Evolutionary conservation across 768 basidiomycete species (phyloP), one percentile per base, ranked within the genome.

Genomic region (Tubosaeta sp.): DNA sequence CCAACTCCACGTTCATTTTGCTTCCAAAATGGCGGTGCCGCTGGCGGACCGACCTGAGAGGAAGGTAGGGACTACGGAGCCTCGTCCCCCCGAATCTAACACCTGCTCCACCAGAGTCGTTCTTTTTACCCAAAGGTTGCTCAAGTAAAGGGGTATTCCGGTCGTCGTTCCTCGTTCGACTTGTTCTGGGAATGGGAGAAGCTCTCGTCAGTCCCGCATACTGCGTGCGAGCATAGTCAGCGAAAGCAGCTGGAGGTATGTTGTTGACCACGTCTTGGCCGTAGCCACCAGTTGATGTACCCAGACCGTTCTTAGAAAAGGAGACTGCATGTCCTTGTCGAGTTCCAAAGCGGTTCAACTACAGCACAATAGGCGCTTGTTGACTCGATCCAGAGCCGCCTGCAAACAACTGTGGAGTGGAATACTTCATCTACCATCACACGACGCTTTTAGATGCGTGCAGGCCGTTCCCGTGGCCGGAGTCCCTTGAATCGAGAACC

Each of bases 81-180:
- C 42, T 22, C 29, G 35, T 26, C 37, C 19, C 12, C 13, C n/a
- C 6, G 6, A 25, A n/a, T 10, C 22, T 32, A 5, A 43, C 17
- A 12, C 16, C 2, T 11, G 19, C 17, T 12, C 13, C 45, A 19
- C 8, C 52, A 67, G 69, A 50, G 53, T 46, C 66, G 60, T 50
- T 46, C 71, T 12, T 60, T 64, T 19, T 76, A 75, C 51, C 76
- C 76, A 27, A 70, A 62, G 50, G 71, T 76, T 48, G 74, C 75
- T 14, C 74, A 75, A 52, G 59, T 61, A 32, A 74, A 70, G 52
- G 72, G 68, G 45, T 52, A 38, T 38, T 64, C 65, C 9, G 65
- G 70, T 55, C 63, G 72, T 44, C 61, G 49, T 50, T 54, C 52
- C 19, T 73, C 65, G n/a, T 62, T 62, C 25, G 76, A 76, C 55